phyloP scores from a whole-genome alignment of 805 yeast species.

The Starmera pachycereana region DNA sequence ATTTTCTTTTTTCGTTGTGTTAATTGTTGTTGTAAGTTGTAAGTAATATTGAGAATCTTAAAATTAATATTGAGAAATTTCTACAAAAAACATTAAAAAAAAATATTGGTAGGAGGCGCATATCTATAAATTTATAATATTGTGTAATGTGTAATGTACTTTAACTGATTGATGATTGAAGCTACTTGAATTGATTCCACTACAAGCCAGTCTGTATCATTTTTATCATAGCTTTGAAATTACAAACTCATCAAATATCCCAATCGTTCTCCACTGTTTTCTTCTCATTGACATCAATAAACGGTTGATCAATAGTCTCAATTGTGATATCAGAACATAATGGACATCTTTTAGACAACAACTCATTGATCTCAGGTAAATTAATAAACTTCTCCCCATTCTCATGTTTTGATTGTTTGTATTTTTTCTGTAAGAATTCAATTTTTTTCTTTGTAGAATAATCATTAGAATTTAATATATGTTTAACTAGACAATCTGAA shows the following conservation, averaged over 20 bases:
- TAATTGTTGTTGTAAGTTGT: too few species aligned
- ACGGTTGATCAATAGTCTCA: slow-evolving; percentile 54
- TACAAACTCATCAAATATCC: slow-evolving; percentile 25
- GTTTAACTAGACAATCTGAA: slow-evolving; percentile 70
- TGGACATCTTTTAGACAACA: slow-evolving; percentile 57
- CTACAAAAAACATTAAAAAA: too few species aligned
- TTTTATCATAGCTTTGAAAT: too few species aligned
- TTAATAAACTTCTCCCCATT: slow-evolving; percentile 19
- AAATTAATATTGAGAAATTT: too few species aligned
- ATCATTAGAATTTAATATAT: slow-evolving; percentile 51
- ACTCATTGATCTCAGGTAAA: slow-evolving; percentile 41
- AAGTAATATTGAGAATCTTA: too few species aligned
- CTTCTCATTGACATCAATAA: slow-evolving; percentile 33
- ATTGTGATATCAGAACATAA: slow-evolving; percentile 70
- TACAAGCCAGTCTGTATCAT: too few species aligned
- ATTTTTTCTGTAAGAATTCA: slow-evolving; percentile 34
- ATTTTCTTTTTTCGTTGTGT: too few species aligned
- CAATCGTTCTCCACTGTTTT: slow-evolving; percentile 29
- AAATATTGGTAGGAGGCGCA: too few species aligned
- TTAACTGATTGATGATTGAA: too few species aligned
- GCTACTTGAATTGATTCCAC: too few species aligned
- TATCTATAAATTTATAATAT: too few species aligned
- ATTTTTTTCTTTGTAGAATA: slow-evolving; percentile 55
- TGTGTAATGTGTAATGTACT: too few species aligned
- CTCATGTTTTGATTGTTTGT: slow-evolving; percentile 15